Base-by-base conservation (phyloP, 306 rosid genomes). In the Leucaena leucocephala region DNA sequence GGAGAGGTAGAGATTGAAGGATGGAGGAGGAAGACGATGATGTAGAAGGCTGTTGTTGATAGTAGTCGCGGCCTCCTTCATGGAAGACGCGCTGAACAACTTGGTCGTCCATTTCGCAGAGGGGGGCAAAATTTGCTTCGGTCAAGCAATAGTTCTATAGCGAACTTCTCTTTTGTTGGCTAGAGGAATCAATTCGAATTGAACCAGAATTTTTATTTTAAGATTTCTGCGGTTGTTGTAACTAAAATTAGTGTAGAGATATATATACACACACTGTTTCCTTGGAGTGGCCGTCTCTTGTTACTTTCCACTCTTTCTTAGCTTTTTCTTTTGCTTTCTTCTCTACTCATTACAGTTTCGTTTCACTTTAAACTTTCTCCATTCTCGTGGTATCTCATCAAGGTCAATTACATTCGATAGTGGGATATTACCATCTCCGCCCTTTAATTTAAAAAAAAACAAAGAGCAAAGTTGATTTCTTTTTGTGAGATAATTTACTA, bases 1-100 rank as follows among this genome's bases (percentile, higher is more conserved):
- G 98, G 63, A 96, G 99, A 82, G 98, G 96, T 78, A 96, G 99
- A 50, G 99, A 96, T 81, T 96, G 98, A 72, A 96, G 99, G 73
- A 96, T 96, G 15, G 99, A 92, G 11, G 97, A 92, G 8, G 90
- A 89, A 36, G 93, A 88, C 5, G 91, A 85, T 3, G 98, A 91
- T 80, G 99, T 87, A 58, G 98, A 90, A 78, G 98, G 93, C 52
- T 90, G 98, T 43, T 96, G 98, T 16, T 96, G 99, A 68, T 81
- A 93, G 76, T 79, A 96, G 72, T 96, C 98, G 75, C 99, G 97
- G 69, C 99, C 99, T 84, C 97, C 98, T 88, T 91, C 97, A 70
- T 93, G 97, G 83, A 96, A 93, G n/a, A 96, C 99, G 49, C 98
- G 90, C 88, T 96, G 92, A 67, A 93, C 98, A 79, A 96, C 96